A percentile compares a stretch with the other conserved stretches of the same genome.
Evolutionary conservation across 192 early-diverging fungal genomes (phyloP).

Genomic region (Phycomyces nitens): DNA sequence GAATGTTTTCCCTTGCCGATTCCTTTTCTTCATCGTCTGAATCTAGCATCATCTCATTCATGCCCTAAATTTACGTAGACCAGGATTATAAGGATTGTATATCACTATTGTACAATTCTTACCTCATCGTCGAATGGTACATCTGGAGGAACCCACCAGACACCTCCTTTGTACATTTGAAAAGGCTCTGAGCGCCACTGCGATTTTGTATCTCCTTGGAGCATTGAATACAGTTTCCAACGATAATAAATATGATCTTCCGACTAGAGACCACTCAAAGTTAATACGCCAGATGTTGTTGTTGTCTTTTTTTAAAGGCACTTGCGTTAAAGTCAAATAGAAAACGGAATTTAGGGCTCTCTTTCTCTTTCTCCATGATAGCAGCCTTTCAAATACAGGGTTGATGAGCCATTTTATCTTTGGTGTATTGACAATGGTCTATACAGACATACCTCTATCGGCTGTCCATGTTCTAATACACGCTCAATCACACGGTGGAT

Average conservation of each 20-base stretch:
- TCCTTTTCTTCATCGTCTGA: conserved; percentile 56
- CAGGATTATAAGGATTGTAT: neutral
- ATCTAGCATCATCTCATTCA: conserved; percentile 27
- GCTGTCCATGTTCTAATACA: conserved; percentile 67
- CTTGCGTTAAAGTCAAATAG: conserved; percentile 67
- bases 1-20: conserved; percentile 37
- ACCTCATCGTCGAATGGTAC: conserved; percentile 67
- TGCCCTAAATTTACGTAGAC: conserved; percentile 27
- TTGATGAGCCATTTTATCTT: too few species aligned
- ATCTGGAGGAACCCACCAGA: conserved; percentile 83
- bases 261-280: conserved; percentile 36
- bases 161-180: conserved; percentile 80
- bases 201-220: conserved; percentile 74
- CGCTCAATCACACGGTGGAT: conserved; percentile 88
- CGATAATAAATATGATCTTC: conserved; percentile 86
- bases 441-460: conserved; percentile 71
- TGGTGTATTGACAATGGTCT: too few species aligned
- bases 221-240: conserved; percentile 86
- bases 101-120: too few species aligned
- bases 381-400: conserved; percentile 38
- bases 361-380: conserved; percentile 59
- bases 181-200: conserved; percentile 79
- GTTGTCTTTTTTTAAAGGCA: neutral
- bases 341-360: conserved; percentile 69
- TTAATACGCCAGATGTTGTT: too few species aligned